phyloP scores from a whole-genome alignment of 2,329 filamentous ascomycete species.

The Elsinoe perseae region DNA sequence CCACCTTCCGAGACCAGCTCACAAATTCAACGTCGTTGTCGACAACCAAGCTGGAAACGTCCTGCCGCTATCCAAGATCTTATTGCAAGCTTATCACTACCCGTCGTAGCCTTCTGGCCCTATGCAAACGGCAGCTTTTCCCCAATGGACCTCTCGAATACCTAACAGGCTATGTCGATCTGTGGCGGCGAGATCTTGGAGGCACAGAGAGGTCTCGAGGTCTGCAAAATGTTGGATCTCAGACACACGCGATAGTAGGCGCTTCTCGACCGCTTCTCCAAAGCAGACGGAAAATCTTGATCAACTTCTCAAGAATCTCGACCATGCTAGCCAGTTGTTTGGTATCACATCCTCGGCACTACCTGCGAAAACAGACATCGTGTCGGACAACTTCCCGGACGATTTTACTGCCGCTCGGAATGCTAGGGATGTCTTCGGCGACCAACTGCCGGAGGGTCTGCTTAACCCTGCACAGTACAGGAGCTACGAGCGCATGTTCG shows the following conservation, averaged over 20 bases:
- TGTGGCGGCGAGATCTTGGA: neutral
- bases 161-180: slow-evolving; percentile 1
- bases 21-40: neutral
- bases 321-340: neutral
- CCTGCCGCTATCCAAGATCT: neutral
- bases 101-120: neutral
- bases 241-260: neutral
- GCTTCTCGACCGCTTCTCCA: neutral
- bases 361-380: neutral
- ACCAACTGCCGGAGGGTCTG: slow-evolving; percentile 64
- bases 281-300: neutral
- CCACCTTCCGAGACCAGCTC: neutral
- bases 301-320: slow-evolving; percentile 2
- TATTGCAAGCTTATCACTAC: neutral
- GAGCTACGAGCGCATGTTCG: slow-evolving; percentile 75
- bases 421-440: slow-evolving; percentile 67
- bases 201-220: neutral
- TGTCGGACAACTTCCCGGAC: neutral
- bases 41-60: slow-evolving; percentile 10
- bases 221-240: neutral
- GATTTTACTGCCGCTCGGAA: slow-evolving; percentile 57
- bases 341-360: neutral
- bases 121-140: slow-evolving; percentile 13
- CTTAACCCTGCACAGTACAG: slow-evolving; percentile 62
- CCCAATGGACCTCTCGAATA: slow-evolving; percentile 13